Base-by-base conservation (phyloP, 768 basidiomycete species). In the Hypsizygus marmoreus region DNA sequence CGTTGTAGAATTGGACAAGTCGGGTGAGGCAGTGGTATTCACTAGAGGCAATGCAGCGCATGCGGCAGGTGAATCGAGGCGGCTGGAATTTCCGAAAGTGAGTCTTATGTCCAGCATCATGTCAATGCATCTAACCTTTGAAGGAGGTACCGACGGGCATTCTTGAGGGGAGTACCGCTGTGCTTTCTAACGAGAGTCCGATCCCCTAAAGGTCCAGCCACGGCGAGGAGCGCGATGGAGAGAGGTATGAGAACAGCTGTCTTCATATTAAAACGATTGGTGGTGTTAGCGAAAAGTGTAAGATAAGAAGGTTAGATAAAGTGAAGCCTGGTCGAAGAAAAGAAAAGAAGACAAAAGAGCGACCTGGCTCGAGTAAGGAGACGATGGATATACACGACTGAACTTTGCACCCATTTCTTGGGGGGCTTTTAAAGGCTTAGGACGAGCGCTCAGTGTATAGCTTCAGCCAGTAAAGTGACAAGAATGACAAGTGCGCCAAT, bases 131-230 rank as follows among this genome's bases (percentile, higher is more conserved):
- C 45, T 59, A 54, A 61, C 71, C 73, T 56, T 33, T 61, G 54
- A 30, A 72, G 57, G 51, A 72, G 34, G 55, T 53, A 55, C 45
- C 70, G 61, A 38, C 65, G 63, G 36, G 60, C 46, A 17, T 62
- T 53, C 39, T 22, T 14, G 38, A 34, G 35, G 33, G 65, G 56
- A 41, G 53, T 50, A 13, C 64, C 64, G 34, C 53, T 59, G 53
- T 66, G 60, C 46, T 58, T 66, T 40, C 59, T 57, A 58, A 67
- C 62, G 30, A 65, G 53, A 10, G 59, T 62, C 54, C 68, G 70
- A 50, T 66, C 54, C 25, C 66, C 67, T 23, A 69, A 51, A 22
- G 69, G 68, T 47, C 64, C 55, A 11, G 67, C 62, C n/a, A 60
- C 36, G 13, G 56, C 59, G 13, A 64, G 55, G 45, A 68, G 51